Base-by-base conservation (phyloP, 192 early-diverging fungal genomes). In the Coemansia sp. region DNA sequence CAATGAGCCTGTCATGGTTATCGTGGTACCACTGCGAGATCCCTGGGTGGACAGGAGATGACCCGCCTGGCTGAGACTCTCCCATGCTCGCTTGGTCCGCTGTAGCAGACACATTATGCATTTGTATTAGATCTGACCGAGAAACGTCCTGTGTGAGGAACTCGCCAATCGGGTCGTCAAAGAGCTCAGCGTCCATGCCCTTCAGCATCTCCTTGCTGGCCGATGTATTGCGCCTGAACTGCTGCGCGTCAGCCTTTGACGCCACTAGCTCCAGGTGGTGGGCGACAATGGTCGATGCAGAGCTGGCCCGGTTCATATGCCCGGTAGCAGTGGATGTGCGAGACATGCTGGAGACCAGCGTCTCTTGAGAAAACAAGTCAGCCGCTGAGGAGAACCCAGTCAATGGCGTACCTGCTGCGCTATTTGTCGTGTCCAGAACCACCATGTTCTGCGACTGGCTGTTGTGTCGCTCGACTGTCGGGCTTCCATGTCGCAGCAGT, bases 1-100 rank as follows among this genome's bases (percentile, higher is more conserved):
- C 34, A 29, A 29, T 7, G 13, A 6, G 0, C 7, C 12, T 27
- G 34, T 42, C 39, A 24, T 8, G 64, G 45, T 70, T 72, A 11
- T 69, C 64, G 34, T 67, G 72, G 48, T 82, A 82, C 80, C 80
- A 82, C 48, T 82, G 80, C 5, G 80, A 77, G 29, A 75, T 69
- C 10, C 70, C 50, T 1, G 70, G 68, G 10, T 32, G 56, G 0
- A 34, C 12, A 9, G 56, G 56, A 17, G 56, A 59, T 31, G 56
- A 59, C 17, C 34, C 17, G 56, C 17, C 56, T 17, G 11, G 31
- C n/a, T 10, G 56, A 12, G 56, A 36, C 15, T 0, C 31, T 36
- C 13, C 31, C 34, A 0, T 8, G 17, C 32, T 15, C 2, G 22
- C 20, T 20, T 29, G 20, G 51, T 10, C 51, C 6, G 11, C 51